Conservation (phyloP, 202 grass and related monocot genomes). For the Carex arenaria region DNA sequence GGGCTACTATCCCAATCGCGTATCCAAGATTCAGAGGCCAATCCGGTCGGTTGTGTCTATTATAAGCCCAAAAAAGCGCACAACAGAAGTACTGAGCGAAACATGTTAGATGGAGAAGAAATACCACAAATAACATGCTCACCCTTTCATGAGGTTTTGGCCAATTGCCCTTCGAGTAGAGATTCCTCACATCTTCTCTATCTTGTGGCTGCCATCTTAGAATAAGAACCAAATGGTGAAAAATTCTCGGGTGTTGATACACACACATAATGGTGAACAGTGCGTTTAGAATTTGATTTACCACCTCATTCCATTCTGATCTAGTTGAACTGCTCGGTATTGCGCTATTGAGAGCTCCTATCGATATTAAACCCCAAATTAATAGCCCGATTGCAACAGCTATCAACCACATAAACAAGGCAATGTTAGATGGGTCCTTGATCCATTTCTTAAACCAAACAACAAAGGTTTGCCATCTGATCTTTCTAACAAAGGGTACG, state of each 20-base stretch:
- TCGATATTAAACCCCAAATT: conserved; percentile 48
- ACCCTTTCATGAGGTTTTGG: conserved; percentile 41
- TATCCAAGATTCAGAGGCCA: conserved; percentile 76
- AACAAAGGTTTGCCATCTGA: conserved; percentile 49
- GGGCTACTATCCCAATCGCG: conserved; percentile 46
- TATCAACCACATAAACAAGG: conserved; percentile 57
- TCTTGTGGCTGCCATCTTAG: conserved; percentile 56
- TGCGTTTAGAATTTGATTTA: conserved; percentile 92
- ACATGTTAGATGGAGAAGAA: conserved; percentile 63
- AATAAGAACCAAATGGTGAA: conserved; percentile 70
- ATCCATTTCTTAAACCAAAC: conserved; percentile 61
- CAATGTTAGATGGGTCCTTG: conserved; percentile 62
- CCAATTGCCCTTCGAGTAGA: conserved; percentile 64
- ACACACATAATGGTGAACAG: conserved; percentile 97
- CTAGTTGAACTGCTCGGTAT: conserved; percentile 54
- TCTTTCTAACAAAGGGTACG: conserved; percentile 63
- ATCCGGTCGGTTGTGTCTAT: conserved; percentile 33
- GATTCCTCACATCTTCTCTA: conserved; percentile 36
- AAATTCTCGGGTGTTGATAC: conserved; percentile 77
- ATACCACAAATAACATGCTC: conserved; percentile 50
- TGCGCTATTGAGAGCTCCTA: conserved; percentile 50
- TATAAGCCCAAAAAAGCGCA: conserved; percentile 79
- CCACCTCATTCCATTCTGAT: conserved; percentile 68
- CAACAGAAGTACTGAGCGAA: conserved; percentile 73
- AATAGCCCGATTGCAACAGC: conserved; percentile 48